Evolutionary conservation across 768 basidiomycete genomes (phyloP).

Genomic region (Pluteus cervinus): DNA sequence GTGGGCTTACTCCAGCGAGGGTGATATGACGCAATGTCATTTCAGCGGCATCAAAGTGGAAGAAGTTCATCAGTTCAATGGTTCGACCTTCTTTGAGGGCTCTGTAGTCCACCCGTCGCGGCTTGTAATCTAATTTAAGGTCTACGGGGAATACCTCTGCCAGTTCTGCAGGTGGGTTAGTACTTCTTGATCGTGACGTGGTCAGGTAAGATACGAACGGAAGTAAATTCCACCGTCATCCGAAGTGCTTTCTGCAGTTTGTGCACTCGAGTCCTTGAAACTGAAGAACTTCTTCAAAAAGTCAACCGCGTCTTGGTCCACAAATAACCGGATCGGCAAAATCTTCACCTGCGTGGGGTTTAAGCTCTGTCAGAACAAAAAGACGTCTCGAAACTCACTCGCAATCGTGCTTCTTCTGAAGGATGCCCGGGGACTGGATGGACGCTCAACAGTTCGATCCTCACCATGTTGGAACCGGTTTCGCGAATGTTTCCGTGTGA

Average conservation of each 20-base stretch:
- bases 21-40: conserved; percentile 96
- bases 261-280: conserved; percentile 62
- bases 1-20: conserved; percentile 71
- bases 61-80: conserved; percentile 99
- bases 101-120: conserved; percentile 90
- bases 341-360: conserved; percentile 66
- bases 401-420: conserved; percentile 72
- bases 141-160: conserved; percentile 95
- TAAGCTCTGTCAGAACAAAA: conserved; percentile 1
- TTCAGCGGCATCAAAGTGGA: conserved; percentile 98
- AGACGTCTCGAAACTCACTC: conserved; percentile 41
- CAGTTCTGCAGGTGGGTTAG: conserved; percentile 49
- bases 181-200: too few species aligned
- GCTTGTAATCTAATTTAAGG: conserved; percentile 97
- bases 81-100: conserved; percentile 87
- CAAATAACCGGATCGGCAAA: conserved; percentile 83
- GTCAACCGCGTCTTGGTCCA: conserved; percentile 98
- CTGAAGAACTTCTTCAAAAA: conserved; percentile 96
- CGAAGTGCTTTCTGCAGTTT: conserved; percentile 41
- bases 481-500: conserved; percentile 85
- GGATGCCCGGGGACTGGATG: conserved; percentile 63
- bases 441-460: conserved; percentile 71
- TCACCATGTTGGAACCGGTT: conserved; percentile 92
- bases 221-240: conserved; percentile 44
- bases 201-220: conserved; percentile 50